Evolutionary conservation across 2,329 filamentous ascomycete genomes (phyloP), one percentile per base, ranked within the genome.

Genomic region (Ceratocystis lukuohia): DNA sequence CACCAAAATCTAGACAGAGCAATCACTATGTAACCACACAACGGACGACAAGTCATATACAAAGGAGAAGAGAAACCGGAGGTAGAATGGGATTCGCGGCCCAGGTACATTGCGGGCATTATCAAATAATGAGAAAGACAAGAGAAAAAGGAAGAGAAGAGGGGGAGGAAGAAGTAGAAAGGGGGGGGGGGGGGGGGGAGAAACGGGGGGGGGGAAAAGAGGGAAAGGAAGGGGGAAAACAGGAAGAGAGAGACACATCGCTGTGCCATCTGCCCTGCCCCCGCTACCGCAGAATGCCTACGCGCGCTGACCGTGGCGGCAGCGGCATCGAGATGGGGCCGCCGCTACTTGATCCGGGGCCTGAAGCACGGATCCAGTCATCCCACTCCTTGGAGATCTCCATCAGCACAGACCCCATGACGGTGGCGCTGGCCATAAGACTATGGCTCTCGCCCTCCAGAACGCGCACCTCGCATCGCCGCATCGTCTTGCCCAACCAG

Each of bases 361-460:
- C 81, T 1, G 83, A 85, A 0, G 82, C 81, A 57, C 83, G 82
- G 72, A 84, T 86, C 89, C 89, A 93, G 71, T 93, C 89, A 70
- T 92, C 88, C 93, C 93, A 97, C 74, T 97, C 94, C 70, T 86
- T 86, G 64, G 89, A 88, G 72, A 99, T 96, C 77, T 99, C 94
- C 75, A 91, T 93, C 45, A 99, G 78, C n/a, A 97, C 88, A 22
- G 87, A 86, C 56, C 91, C 89, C 94, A 99, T 99, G 57, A 97
- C 93, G 15, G 80, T 80, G 0, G 94, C 92, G 70, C 88, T 95
- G 0, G 94, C 94, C 94, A 99, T 99, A 28, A 99, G 78, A 0
- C 94, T 93, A 73, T 99, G 94, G 2, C 92, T 91, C 75, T 99
- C 93, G 5, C 89, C 91, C 70, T 96, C 89, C 2, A 99, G 80